Percentiles rank a stretch among this genome's conserved stretches.
Conservation (phyloP, 805 yeast species). For the Naumovozyma baii region DNA sequence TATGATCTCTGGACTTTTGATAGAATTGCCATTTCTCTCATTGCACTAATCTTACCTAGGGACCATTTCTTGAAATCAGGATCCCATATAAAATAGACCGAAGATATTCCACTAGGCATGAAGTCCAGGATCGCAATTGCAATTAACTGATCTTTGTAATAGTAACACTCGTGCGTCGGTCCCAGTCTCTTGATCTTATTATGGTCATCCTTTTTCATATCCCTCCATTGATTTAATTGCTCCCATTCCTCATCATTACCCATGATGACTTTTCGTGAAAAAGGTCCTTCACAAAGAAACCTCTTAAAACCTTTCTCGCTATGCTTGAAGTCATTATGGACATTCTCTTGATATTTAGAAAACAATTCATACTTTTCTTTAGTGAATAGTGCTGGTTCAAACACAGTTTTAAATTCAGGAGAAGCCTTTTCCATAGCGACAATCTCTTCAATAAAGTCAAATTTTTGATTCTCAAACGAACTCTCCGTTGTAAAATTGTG, state of each 20-base stretch:
- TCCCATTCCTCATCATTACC: conserved; percentile 23
- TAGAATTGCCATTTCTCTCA: conserved; percentile 54
- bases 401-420: conserved; percentile 31
- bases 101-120: conserved; percentile 65
- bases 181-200: conserved; percentile 33
- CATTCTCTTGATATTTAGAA: conserved; percentile 55
- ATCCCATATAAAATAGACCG: conserved; percentile 84
- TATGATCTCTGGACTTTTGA: conserved; percentile 33
- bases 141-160: conserved; percentile 48
- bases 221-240: conserved; percentile 32
- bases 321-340: conserved; percentile 57
- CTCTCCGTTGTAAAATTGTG: neutral
- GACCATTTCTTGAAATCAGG: conserved; percentile 63
- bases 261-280: conserved; percentile 25
- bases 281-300: conserved; percentile 66
- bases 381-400: conserved; percentile 45
- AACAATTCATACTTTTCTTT: conserved; percentile 54
- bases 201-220: conserved; percentile 9
- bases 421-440: conserved; percentile 30
- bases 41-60: conserved; percentile 68
- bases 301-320: conserved; percentile 42
- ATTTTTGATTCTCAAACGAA: conserved; percentile 3
- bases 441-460: conserved; percentile 31
- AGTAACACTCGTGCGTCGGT: conserved; percentile 73
- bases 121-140: conserved; percentile 74